Evolutionary conservation across 371 early-diverging fungal species (phyloP), one percentile per base, ranked within the genome.

Genomic region (Mortierella sp.): DNA sequence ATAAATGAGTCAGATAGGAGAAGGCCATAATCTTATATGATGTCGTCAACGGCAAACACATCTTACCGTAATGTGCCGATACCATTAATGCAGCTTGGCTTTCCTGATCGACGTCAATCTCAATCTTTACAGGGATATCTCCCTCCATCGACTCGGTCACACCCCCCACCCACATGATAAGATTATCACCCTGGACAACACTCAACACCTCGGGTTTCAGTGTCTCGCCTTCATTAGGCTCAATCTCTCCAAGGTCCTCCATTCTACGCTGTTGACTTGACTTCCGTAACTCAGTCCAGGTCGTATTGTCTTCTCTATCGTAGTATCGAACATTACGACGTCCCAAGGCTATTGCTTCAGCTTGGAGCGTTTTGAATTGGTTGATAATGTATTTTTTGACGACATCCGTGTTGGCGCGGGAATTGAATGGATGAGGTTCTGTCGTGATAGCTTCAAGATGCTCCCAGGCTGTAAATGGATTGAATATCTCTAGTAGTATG

Each of bases 51-150:
- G 19, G 19, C 11, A 15, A 52, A 4, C 22, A 21, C 19, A 50
- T n/a, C 15, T 36, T 85, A 87, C 89, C 90, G 83, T 85, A 89
- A 70, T 90, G 90, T 3, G 89, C 87, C 47, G 88, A 88, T 19
- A 90, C 40, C 43, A 90, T 53, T 7, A 89, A 43, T 1, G 90
- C 87, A 3, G 84, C 75, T 15, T 87, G 85, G 6, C 67, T 68
- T 13, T 75, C 72, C 36, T 81, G 71, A 50, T 79, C 72, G 36
- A 81, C 43, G 13, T 65, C 82, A 67, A 81, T 81, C 63, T 81
- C 82, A 45, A 75, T 69, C 48, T 67, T 47, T 9, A 76, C 82
- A 45, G 76, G 76, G 22, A 72, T 60, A 16, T 58, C 63, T 1
- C 58, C 72, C 16, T 76, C 82, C 45, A 57, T 36, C 4, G 82